Evolutionary conservation across 2,329 filamentous ascomycete genomes (phyloP).

Genomic region (Fusarium lateritium): DNA sequence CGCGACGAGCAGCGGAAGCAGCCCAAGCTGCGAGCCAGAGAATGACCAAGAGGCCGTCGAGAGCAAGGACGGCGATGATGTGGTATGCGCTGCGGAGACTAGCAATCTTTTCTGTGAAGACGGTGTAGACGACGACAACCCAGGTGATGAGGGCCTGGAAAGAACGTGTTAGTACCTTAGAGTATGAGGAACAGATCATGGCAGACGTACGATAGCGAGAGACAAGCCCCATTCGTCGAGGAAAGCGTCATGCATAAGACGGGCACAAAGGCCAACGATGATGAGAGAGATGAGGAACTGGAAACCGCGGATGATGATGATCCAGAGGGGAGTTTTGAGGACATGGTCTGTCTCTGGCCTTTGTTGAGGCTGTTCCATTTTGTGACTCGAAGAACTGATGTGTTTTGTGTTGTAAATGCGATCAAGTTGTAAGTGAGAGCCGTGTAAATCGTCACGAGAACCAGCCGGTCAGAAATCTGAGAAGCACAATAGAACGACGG

Average conservation of each 20-base stretch:
- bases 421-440: background rate
- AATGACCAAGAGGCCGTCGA: constrained; percentile 61
- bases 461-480: background rate
- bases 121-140: constrained; percentile 59
- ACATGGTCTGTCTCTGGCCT: constrained; percentile 47
- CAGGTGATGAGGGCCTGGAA: constrained; percentile 62
- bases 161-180: constrained; percentile 17
- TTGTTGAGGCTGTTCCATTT: constrained; percentile 42
- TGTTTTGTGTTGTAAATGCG: background rate
- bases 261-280: constrained; percentile 60
- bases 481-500: background rate
- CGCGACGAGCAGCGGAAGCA: constrained; percentile 58
- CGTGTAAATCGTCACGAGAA: constrained; percentile 13
- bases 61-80: constrained; percentile 60
- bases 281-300: constrained; percentile 61
- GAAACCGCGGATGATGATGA: constrained; percentile 58
- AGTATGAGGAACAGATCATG: background rate
- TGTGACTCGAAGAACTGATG: too few relatives aligned
- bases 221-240: constrained; percentile 39
- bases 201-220: constrained; percentile 40
- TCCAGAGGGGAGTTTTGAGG: constrained; percentile 60
- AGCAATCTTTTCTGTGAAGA: constrained; percentile 59
- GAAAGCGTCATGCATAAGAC: constrained; percentile 54
- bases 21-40: constrained; percentile 64
- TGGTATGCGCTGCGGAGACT: constrained; percentile 58